Conservation (phyloP, 805 yeast species). For the Groenewaldozyma tartarivorans region DNA sequence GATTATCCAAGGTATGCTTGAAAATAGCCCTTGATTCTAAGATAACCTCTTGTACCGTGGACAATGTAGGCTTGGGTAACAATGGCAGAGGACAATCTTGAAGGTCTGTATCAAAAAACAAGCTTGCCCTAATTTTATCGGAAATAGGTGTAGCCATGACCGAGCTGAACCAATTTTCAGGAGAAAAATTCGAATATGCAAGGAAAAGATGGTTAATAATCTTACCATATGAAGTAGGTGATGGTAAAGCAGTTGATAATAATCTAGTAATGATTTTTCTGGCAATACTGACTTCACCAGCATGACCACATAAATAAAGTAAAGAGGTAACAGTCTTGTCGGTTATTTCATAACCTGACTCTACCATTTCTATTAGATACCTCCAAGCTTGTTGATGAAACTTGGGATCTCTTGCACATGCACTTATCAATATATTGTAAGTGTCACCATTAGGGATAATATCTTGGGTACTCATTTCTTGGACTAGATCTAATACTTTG, state of each 20-base stretch:
- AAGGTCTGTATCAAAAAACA: slow-evolving; percentile 11
- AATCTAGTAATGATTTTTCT: slow-evolving; percentile 42
- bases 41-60: slow-evolving; percentile 35
- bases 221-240: slow-evolving; percentile 22
- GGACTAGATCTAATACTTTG: slow-evolving; percentile 63
- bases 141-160: slow-evolving; percentile 23
- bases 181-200: slow-evolving; percentile 25
- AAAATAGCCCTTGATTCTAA: slow-evolving; percentile 76
- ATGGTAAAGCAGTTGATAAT: slow-evolving; percentile 10
- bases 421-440: slow-evolving; percentile 51
- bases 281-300: slow-evolving; percentile 66
- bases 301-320: slow-evolving; percentile 66
- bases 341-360: slow-evolving; percentile 24
- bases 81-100: slow-evolving; percentile 39
- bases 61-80: slow-evolving; percentile 46
- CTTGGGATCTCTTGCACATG: slow-evolving; percentile 47
- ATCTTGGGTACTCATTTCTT: slow-evolving; percentile 46
- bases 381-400: slow-evolving; percentile 63
- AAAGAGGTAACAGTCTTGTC: slow-evolving; percentile 51
- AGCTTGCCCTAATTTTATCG: slow-evolving; percentile 18
- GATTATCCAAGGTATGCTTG: slow-evolving; percentile 39
- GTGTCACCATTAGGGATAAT: slow-evolving; percentile 36
- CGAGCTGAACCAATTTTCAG: slow-evolving; percentile 18
- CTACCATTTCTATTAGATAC: slow-evolving; percentile 55
- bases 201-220: slow-evolving; percentile 24